Evolutionary conservation across 2,329 filamentous ascomycete species (phyloP).

Genomic region (Chalaropsis thielavioides): DNA sequence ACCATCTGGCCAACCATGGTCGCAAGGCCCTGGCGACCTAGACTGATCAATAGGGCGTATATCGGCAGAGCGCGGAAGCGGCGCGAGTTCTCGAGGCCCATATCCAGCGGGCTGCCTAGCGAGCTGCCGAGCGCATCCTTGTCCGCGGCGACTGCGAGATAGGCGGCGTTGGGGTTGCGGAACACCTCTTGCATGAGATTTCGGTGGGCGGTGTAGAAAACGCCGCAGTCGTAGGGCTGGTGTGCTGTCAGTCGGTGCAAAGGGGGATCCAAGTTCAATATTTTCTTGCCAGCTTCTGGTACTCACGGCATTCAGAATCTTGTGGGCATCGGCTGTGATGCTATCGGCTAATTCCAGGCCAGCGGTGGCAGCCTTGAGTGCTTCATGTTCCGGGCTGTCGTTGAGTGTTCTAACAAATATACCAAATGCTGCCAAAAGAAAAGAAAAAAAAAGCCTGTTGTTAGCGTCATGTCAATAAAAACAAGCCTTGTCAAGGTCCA

Average conservation of each 20-base stretch:
- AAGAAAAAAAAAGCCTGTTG: not conserved
- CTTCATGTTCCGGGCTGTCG: constrained; percentile 38
- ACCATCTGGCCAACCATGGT: constrained; percentile 61
- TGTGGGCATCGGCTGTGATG: constrained; percentile 76
- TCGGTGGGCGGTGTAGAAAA: constrained; percentile 62
- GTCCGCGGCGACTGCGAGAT: constrained; percentile 38
- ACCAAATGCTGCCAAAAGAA: constrained; percentile 51
- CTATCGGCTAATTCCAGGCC: constrained; percentile 75
- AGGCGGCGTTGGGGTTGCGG: constrained; percentile 72
- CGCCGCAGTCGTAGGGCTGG: constrained; percentile 76
- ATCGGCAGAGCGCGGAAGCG: constrained; percentile 83
- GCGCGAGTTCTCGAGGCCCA: constrained; percentile 81
- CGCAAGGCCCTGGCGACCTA: constrained; percentile 55
- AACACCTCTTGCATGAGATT: constrained; percentile 50
- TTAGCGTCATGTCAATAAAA: no score
- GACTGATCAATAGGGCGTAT: constrained; percentile 63
- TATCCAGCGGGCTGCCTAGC: constrained; percentile 71
- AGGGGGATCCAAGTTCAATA: not conserved
- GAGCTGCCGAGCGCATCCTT: constrained; percentile 53
- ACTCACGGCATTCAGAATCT: constrained; percentile 73
- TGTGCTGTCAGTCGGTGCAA: not conserved
- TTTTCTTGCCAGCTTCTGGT: not conserved
- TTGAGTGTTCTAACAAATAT: constrained; percentile 59
- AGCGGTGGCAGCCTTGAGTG: constrained; percentile 35
- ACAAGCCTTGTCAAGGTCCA: not conserved